A percentile compares a stretch with the other conserved stretches of the same genome.
Evolutionary conservation across 2,329 filamentous ascomycete genomes (phyloP).

Genomic region (Eurotiales sp.): DNA sequence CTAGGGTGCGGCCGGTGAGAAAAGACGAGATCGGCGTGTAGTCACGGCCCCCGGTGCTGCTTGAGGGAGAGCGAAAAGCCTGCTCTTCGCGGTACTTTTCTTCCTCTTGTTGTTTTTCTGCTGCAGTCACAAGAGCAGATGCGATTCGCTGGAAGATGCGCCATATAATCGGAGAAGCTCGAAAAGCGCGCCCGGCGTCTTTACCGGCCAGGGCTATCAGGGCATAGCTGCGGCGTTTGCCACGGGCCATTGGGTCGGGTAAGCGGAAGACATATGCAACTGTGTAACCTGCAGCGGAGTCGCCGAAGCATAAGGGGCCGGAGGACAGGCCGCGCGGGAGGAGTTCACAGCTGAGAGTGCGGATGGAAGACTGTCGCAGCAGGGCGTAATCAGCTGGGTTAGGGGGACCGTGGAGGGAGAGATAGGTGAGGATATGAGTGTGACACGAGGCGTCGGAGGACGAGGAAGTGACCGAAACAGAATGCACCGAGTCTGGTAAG

Average conservation of each 20-base stretch:
- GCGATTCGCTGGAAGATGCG: slow-evolving; percentile 54
- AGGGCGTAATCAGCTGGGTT: slow-evolving; percentile 53
- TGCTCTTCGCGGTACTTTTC: slow-evolving; percentile 42
- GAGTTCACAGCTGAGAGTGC: slow-evolving; percentile 55
- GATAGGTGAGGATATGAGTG: slow-evolving; percentile 55
- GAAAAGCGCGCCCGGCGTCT: slow-evolving; percentile 46
- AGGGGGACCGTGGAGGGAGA: slow-evolving; percentile 55
- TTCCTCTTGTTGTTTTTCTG: slow-evolving; percentile 43
- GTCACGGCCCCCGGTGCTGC: slow-evolving; percentile 32
- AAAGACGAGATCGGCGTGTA: slow-evolving; percentile 58
- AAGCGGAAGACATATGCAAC: slow-evolving; percentile 59
- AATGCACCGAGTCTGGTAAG: slow-evolving; percentile 36
- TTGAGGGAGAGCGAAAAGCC: slow-evolving; percentile 21
- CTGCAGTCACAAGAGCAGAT: slow-evolving; percentile 47
- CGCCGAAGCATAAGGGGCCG: slow-evolving; percentile 57
- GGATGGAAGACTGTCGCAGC: slow-evolving; percentile 55
- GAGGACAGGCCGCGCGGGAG: slow-evolving; percentile 55
- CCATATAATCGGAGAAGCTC: slow-evolving; percentile 48
- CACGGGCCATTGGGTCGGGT: slow-evolving; percentile 55
- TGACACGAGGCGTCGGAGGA: slow-evolving; percentile 49
- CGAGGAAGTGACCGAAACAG: slow-evolving; percentile 39
- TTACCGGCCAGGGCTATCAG: slow-evolving; percentile 55
- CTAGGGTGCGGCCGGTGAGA: slow-evolving; percentile 53
- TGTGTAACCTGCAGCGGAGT: slow-evolving; percentile 54
- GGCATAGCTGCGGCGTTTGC: slow-evolving; percentile 55